Conservation (phyloP, 192 early-diverging fungal genomes). For the Glomus cerebriforme region DNA sequence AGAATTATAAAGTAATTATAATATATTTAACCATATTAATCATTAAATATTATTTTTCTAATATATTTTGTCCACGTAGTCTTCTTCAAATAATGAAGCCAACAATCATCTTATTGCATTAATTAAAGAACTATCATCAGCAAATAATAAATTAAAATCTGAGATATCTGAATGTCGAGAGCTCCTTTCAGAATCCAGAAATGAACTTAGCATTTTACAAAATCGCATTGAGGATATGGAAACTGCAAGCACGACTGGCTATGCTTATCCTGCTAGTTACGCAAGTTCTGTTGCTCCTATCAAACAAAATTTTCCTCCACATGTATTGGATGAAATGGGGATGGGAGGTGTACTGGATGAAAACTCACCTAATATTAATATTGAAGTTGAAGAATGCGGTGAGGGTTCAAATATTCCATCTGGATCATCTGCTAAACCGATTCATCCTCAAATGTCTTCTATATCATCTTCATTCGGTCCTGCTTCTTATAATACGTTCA, state of each 20-base stretch:
- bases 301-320: slow-evolving; percentile 7
- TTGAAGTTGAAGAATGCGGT: slow-evolving; percentile 2
- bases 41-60: background rate
- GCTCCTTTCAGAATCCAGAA: slow-evolving; percentile 47
- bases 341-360: background rate
- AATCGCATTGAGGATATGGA: slow-evolving; percentile 51
- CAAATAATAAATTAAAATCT: slow-evolving; percentile 51
- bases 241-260: slow-evolving; percentile 25
- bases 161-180: slow-evolving; percentile 53
- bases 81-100: slow-evolving; percentile 33
- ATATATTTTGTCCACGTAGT: background rate
- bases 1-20: background rate
- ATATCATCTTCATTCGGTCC: slow-evolving; percentile 28
- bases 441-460: slow-evolving; percentile 19
- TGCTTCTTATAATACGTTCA: slow-evolving; percentile 26
- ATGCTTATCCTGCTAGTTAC: slow-evolving; percentile 7
- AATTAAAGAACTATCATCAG: slow-evolving; percentile 58
- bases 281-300: background rate
- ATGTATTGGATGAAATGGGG: slow-evolving; percentile 11
- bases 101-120: slow-evolving; percentile 51
- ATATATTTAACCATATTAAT: background rate
- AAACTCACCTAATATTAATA: background rate
- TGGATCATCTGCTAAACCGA: background rate
- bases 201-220: slow-evolving; percentile 46
- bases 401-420: background rate